phyloP scores from a whole-genome alignment of 257 asterid species.

The Voacanga thouarsii region DNA sequence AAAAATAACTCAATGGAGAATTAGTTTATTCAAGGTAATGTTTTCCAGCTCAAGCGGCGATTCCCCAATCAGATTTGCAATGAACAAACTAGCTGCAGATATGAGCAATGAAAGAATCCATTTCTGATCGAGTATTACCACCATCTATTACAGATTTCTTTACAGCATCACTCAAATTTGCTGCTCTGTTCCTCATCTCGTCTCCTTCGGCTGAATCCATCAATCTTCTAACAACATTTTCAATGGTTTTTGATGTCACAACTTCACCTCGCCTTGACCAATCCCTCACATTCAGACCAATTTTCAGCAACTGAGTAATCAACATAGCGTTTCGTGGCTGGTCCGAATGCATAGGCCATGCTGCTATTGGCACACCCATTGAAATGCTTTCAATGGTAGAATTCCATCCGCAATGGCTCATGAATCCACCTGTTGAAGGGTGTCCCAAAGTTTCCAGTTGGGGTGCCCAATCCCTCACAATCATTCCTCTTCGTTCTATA shows the following conservation, averaged over 20 bases:
- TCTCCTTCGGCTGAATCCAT: constrained; percentile 27
- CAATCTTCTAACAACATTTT: constrained; percentile 21
- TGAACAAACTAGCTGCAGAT: background rate
- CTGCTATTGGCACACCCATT: constrained; percentile 31
- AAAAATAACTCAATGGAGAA: no score
- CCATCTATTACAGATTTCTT: constrained; percentile 15
- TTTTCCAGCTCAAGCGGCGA: no score
- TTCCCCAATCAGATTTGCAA: background rate
- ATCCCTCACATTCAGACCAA: constrained; percentile 19
- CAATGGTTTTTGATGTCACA: constrained; percentile 19
- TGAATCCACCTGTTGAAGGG: constrained; percentile 27
- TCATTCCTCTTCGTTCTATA: constrained; percentile 19
- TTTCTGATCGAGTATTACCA: constrained; percentile 6
- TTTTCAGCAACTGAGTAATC: constrained; percentile 8
- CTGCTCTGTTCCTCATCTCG: constrained; percentile 27
- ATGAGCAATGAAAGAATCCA: constrained; percentile 17
- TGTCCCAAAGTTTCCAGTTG: constrained; percentile 19
- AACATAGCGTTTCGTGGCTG: constrained; percentile 23
- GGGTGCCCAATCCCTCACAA: constrained; percentile 29
- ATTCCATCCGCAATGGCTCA: constrained; percentile 33
- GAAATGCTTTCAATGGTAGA: constrained; percentile 26
- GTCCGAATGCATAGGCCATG: constrained; percentile 32
- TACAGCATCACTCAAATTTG: constrained; percentile 13
- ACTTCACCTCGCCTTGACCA: constrained; percentile 17
- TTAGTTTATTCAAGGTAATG: background rate